Percentiles rank a stretch among this genome's conserved stretches.
phyloP scores from a whole-genome alignment of 768 basidiomycete species.

The Kwoniella botswanensis region DNA sequence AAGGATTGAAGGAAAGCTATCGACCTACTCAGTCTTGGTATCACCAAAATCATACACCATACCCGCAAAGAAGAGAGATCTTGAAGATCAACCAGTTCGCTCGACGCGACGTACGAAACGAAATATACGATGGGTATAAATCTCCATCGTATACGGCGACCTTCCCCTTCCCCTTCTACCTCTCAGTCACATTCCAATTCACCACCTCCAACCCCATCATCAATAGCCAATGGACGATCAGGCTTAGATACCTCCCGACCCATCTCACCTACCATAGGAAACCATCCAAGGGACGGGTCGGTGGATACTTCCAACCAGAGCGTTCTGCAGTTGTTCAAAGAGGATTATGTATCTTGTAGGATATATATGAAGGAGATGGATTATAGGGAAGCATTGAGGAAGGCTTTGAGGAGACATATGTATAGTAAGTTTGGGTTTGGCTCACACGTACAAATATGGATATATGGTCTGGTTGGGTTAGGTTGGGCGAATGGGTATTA shows the following conservation, averaged over 20 bases:
- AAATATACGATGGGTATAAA: neutral
- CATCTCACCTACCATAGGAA: conserved; percentile 1
- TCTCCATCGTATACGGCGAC: conserved; percentile 11
- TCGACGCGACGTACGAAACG: too few species aligned
- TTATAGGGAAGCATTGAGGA: conserved; percentile 27
- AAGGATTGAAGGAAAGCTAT: too few species aligned
- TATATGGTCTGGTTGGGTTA: neutral
- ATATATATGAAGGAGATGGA: conserved; percentile 37
- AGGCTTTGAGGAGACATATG: conserved; percentile 32
- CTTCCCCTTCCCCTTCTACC: neutral
- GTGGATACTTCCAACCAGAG: conserved; percentile 16
- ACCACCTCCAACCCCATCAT: neutral
- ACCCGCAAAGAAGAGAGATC: too few species aligned
- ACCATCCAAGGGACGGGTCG: neutral
- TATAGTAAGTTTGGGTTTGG: conserved; percentile 39
- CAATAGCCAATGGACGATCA: neutral
- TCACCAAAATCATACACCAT: too few species aligned
- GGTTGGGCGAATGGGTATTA: neutral
- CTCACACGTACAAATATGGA: too few species aligned
- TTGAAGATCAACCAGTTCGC: too few species aligned
- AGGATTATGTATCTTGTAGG: conserved; percentile 34
- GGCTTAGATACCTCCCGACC: conserved; percentile 5
- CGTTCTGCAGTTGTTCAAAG: conserved; percentile 30
- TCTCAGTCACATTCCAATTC: neutral
- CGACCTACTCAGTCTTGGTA: too few species aligned